Evolutionary conservation across 176 grass and related monocot genomes (phyloP).

Genomic region (Musa schizocarpa): DNA sequence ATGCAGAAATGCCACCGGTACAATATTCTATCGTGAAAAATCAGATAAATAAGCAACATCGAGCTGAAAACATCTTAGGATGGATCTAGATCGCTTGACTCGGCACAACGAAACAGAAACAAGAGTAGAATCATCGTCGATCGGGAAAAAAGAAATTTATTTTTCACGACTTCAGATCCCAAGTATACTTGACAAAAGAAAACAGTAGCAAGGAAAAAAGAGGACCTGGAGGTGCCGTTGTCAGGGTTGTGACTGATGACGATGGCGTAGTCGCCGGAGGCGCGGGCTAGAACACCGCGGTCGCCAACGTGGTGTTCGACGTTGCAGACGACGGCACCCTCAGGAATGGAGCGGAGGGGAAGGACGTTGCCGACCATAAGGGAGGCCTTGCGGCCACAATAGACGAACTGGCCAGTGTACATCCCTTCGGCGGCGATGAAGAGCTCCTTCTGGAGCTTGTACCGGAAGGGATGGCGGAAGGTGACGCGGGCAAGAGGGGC

Average conservation of each 20-base stretch:
- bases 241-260: slow-evolving; percentile 92
- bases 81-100: not conserved
- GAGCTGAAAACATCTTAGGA: not conserved
- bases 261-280: slow-evolving; percentile 76
- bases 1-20: no score
- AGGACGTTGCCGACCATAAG: slow-evolving; percentile 85
- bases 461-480: slow-evolving; percentile 87
- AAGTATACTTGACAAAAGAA: not conserved
- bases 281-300: slow-evolving; percentile 67
- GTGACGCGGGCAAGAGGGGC: slow-evolving; percentile 78
- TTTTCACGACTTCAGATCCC: not conserved
- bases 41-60: not conserved
- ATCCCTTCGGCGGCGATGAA: slow-evolving; percentile 92
- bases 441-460: slow-evolving; percentile 94
- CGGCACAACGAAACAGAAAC: not conserved
- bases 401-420: slow-evolving; percentile 89
- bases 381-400: slow-evolving; percentile 81
- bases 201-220: not conserved
- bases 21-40: not conserved
- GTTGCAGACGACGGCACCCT: slow-evolving; percentile 87
- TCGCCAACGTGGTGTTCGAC: slow-evolving; percentile 92
- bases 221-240: slow-evolving; percentile 71
- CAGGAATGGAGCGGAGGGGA: slow-evolving; percentile 58
- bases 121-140: not conserved
- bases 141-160: not conserved